Evolutionary conservation across 176 grass and related monocot species (phyloP).

Genomic region (Chloris gayana): DNA sequence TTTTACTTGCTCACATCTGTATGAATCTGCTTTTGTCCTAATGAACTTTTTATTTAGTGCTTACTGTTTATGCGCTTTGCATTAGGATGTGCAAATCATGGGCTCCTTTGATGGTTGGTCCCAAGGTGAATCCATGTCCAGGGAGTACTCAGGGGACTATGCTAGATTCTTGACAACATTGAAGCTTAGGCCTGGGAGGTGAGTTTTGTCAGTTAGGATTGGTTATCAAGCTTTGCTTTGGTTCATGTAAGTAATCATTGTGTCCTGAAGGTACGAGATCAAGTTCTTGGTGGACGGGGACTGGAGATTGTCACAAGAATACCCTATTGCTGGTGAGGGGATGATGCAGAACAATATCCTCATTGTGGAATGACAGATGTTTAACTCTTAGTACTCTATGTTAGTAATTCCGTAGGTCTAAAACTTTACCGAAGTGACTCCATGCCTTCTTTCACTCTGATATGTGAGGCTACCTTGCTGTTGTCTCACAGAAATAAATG

Average conservation of each 20-base stretch:
- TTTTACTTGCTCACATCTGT: background rate
- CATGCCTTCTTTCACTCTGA: background rate
- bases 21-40: slow-evolving; percentile 1
- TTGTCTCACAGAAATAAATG: background rate
- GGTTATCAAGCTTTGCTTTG: background rate
- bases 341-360: slow-evolving; percentile 74
- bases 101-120: slow-evolving; percentile 95
- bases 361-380: slow-evolving; percentile 44
- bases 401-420: background rate
- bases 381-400: background rate
- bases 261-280: slow-evolving; percentile 81
- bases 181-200: slow-evolving; percentile 94
- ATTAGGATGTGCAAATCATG: slow-evolving; percentile 88
- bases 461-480: background rate
- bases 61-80: slow-evolving; percentile 15
- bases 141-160: slow-evolving; percentile 71
- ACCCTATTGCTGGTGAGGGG: slow-evolving; percentile 68
- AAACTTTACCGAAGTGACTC: background rate
- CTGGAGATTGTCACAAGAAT: slow-evolving; percentile 79
- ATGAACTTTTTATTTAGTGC: background rate
- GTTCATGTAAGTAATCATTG: slow-evolving; percentile 9
- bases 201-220: slow-evolving; percentile 24
- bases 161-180: slow-evolving; percentile 74
- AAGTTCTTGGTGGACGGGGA: slow-evolving; percentile 94
- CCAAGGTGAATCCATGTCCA: slow-evolving; percentile 78